These are phyloP conservation scores for Mrakia frigida DNA, from an alignment of 768 basidiomycete species.

Conservation along the genomic window DNA sequence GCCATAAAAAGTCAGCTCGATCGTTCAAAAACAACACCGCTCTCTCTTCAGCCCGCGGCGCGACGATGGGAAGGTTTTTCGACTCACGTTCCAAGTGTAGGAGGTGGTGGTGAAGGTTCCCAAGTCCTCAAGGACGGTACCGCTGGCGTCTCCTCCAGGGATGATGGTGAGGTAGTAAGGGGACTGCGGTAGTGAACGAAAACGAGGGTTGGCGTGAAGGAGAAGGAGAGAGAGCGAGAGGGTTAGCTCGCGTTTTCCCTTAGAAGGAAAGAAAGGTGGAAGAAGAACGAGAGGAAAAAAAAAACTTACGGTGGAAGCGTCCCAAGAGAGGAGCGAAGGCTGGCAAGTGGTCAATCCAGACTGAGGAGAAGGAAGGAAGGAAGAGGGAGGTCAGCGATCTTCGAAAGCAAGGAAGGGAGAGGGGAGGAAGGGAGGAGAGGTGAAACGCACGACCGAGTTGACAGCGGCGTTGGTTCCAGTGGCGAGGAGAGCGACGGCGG, in stretches of 20 bases:
- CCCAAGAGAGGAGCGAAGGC: slow-evolving; percentile 12
- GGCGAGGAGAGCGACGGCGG: neutral
- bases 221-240: neutral
- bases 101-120: slow-evolving; percentile 26
- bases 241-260: neutral
- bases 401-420: neutral
- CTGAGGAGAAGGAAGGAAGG: neutral
- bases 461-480: neutral
- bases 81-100: slow-evolving; percentile 35
- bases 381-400: neutral
- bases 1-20: neutral
- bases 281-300: neutral
- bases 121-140: slow-evolving; percentile 26
- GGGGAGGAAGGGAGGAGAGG: neutral
- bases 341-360: neutral
- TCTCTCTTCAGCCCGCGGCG: neutral
- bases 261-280: neutral
- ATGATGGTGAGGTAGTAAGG: slow-evolving; percentile 29
- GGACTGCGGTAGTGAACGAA: neutral
- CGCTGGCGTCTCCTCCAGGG: slow-evolving; percentile 32
- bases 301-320: slow-evolving; percentile 7
- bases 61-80: too few species aligned
- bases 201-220: neutral
- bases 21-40: neutral
- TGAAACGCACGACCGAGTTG: neutral